Conservation (phyloP, 768 basidiomycete species). For the Asterophora lycoperdoides region DNA sequence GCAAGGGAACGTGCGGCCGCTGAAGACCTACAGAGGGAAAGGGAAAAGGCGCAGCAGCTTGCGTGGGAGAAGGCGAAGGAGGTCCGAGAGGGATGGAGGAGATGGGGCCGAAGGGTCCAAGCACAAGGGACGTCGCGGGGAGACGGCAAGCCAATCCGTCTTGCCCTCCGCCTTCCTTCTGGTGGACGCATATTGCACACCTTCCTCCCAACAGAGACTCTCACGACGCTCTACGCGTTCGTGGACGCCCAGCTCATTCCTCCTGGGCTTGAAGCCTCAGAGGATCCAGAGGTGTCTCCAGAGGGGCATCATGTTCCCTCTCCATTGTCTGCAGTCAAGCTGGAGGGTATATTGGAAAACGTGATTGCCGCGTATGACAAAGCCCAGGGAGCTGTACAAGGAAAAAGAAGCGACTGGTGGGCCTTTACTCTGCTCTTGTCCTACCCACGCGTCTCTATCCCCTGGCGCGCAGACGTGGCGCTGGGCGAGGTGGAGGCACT, state of each 20-base stretch:
- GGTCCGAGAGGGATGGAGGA: constrained; percentile 35
- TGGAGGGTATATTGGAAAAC: constrained; percentile 32
- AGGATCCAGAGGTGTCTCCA: constrained; percentile 42
- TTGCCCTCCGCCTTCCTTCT: constrained; percentile 53
- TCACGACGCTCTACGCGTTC: constrained; percentile 68
- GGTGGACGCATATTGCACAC: constrained; percentile 55
- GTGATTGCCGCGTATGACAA: constrained; percentile 15
- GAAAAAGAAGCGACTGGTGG: constrained; percentile 48
- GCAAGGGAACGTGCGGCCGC: too few species aligned
- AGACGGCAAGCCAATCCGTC: constrained; percentile 24
- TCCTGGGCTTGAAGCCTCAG: constrained; percentile 27
- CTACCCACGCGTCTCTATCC: constrained; percentile 66
- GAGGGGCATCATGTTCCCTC: constrained; percentile 17
- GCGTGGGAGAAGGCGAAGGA: constrained; percentile 27
- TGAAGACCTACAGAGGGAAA: constrained; percentile 25
- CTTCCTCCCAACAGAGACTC: constrained; percentile 45
- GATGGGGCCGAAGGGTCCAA: constrained; percentile 48
- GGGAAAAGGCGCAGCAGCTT: constrained; percentile 30
- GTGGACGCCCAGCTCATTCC: constrained; percentile 63
- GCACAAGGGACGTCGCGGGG: constrained; percentile 18
- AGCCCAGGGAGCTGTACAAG: constrained; percentile 3
- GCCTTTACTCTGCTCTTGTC: constrained; percentile 65
- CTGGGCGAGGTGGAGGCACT: constrained; percentile 47
- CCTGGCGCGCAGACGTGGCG: constrained; percentile 37
- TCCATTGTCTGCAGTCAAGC: constrained; percentile 29